phyloP scores from a whole-genome alignment of 768 basidiomycete genomes.

The Lanmaoa pseudosensibilis region DNA sequence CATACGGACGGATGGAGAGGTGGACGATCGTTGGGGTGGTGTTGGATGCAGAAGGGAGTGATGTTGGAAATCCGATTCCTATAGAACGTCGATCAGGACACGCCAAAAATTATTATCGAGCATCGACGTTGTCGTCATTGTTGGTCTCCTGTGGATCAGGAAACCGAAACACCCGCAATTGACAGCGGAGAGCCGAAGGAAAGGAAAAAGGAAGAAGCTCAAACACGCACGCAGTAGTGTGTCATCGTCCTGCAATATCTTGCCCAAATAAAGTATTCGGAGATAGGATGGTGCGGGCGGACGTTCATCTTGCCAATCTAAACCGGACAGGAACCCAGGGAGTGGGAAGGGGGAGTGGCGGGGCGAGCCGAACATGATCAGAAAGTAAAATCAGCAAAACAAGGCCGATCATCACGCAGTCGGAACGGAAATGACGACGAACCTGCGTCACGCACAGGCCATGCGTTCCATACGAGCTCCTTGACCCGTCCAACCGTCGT shows the following conservation, averaged over 20 bases:
- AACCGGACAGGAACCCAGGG: background rate
- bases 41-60: conserved; percentile 31
- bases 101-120: too few species aligned
- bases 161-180: background rate
- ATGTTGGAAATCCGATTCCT: conserved; percentile 35
- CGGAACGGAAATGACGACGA: conserved; percentile 15
- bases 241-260: conserved; percentile 83
- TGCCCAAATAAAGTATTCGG: conserved; percentile 73
- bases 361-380: background rate
- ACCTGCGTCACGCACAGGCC: conserved; percentile 60
- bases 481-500: conserved; percentile 76
- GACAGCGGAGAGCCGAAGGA: background rate
- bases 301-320: conserved; percentile 78
- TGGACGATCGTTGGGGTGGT: conserved; percentile 65
- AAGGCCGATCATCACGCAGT: conserved; percentile 15
- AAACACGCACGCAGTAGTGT: conserved; percentile 58
- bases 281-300: conserved; percentile 78
- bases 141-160: background rate
- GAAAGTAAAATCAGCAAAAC: conserved; percentile 2
- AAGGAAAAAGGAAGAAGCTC: background rate
- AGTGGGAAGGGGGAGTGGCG: too few species aligned
- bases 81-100: conserved; percentile 3
- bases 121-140: background rate
- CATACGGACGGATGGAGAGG: conserved; percentile 65
- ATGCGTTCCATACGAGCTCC: conserved; percentile 81